phyloP scores from a whole-genome alignment of 2,329 filamentous ascomycete genomes.

The Fusarium xylarioides region DNA sequence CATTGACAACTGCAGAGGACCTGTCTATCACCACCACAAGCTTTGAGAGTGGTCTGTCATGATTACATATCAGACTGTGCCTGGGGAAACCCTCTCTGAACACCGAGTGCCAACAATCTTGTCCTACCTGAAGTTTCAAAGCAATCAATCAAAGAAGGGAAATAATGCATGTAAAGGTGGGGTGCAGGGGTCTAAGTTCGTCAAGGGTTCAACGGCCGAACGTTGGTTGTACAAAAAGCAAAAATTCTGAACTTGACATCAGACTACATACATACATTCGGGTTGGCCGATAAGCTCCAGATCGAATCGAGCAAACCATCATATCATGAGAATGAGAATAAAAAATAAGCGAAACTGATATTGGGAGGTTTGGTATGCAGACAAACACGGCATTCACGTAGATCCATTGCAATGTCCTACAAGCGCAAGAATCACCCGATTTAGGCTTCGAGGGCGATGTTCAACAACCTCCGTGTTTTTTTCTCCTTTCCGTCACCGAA shows the following conservation, averaged over 20 bases:
- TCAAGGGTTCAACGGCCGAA: conserved; percentile 16
- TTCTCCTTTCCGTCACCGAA: background rate
- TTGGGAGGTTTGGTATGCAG: conserved; percentile 3
- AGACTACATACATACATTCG: background rate
- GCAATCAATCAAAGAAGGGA: background rate
- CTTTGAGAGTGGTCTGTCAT: background rate
- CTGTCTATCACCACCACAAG: background rate
- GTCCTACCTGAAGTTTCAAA: background rate
- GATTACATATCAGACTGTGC: background rate
- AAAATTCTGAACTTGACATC: background rate
- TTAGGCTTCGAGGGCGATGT: conserved; percentile 31
- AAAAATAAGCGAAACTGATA: background rate
- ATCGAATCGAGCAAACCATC: background rate
- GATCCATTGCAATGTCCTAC: conserved; percentile 12
- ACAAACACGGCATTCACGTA: background rate
- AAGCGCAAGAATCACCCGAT: conserved; percentile 40
- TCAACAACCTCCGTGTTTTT: background rate
- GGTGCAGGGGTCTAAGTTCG: conserved; percentile 6
- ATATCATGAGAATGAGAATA: background rate
- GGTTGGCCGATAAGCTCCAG: background rate
- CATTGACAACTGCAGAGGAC: background rate
- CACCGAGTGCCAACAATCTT: conserved; percentile 10
- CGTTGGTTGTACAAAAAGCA: conserved; percentile 3
- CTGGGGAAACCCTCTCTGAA: background rate
- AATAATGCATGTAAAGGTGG: conserved; percentile 7